Percentiles rank a stretch among this genome's conserved stretches.
phyloP scores from a whole-genome alignment of 306 rosid species.

The Rosa lucieae region DNA sequence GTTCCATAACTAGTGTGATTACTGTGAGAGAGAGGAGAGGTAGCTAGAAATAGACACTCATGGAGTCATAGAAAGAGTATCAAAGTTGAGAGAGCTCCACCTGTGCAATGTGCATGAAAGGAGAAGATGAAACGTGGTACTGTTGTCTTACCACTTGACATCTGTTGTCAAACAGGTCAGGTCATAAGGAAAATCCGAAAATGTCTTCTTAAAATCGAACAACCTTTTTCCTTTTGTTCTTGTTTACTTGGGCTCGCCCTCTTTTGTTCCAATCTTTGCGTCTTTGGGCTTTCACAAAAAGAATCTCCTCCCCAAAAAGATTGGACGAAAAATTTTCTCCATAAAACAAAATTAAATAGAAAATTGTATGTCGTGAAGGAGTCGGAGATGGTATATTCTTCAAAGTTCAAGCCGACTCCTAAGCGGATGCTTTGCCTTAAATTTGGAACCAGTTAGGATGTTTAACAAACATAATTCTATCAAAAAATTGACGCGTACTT shows the following conservation, averaged over 20 bases:
- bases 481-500: no score
- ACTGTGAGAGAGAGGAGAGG: background rate
- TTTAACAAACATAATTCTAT: no score
- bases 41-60: background rate
- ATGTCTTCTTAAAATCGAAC: background rate
- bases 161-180: background rate
- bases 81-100: conserved; percentile 20
- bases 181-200: background rate
- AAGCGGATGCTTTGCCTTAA: no score
- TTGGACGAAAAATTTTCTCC: no score
- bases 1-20: background rate
- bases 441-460: no score
- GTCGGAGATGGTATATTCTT: no score
- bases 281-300: background rate
- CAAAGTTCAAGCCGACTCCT: no score
- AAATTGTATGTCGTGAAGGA: no score
- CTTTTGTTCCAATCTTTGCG: background rate
- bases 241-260: background rate
- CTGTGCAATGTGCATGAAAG: conserved; percentile 46
- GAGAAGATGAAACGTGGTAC: conserved; percentile 27
- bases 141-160: conserved; percentile 30
- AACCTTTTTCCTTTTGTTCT: background rate
- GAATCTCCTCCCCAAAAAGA: no score
- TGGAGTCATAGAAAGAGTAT: background rate
- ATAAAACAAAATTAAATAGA: no score